Evolutionary conservation across 2,329 filamentous ascomycete species (phyloP), one percentile per base, ranked within the genome.

Genomic region (Scedosporium dehoogii): DNA sequence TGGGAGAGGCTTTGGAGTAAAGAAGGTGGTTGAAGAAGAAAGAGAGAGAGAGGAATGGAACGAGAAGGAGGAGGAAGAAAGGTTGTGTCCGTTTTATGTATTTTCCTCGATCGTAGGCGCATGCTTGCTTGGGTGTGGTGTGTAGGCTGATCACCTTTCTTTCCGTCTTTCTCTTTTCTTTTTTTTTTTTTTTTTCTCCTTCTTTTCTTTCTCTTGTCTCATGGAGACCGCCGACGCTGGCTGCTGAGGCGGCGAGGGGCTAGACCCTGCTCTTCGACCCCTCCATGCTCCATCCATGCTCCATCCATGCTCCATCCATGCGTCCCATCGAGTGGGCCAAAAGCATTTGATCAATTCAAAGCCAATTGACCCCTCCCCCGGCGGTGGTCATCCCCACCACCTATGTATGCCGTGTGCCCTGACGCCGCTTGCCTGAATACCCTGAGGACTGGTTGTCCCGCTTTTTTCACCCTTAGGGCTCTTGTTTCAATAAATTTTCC

Each of bases 121-220:
- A 16, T 18, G 29, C 23, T 25, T 23, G 23, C 7, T 48, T 48
- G 44, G 18, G 44, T 53, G 44, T 53, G 25, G 5, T 46, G 44
- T 53, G 25, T 7, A 27, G 33, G 29, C 58, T 7, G 16, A 46
- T 60, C 4, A 33, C 58, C 44, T 27, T 60, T 23, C 21, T 51
- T 21, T 48, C n/a, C 46, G 6, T 48, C 29, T 38, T 29, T 59
- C 23, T 33, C 6, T 59, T 65, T 63, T 65, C 62, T 23, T 61
- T 64, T 62, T 68, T 64, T 63, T 63, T 53, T 61, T 14, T 9
- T 12, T 51, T 38, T 38, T 12, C 6, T 38, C 9, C 14, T 38
- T 38, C 10, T 10, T 38, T 38, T 7, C 33, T 33, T 10, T 38
- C 33, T 38, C 33, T 38, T 38, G 33, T 38, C 33, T 38, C 33